Evolutionary conservation across 352 stramenopile species (phyloP), one percentile per base, ranked within the genome.

Genomic region (Elongisporangium anandrum): DNA sequence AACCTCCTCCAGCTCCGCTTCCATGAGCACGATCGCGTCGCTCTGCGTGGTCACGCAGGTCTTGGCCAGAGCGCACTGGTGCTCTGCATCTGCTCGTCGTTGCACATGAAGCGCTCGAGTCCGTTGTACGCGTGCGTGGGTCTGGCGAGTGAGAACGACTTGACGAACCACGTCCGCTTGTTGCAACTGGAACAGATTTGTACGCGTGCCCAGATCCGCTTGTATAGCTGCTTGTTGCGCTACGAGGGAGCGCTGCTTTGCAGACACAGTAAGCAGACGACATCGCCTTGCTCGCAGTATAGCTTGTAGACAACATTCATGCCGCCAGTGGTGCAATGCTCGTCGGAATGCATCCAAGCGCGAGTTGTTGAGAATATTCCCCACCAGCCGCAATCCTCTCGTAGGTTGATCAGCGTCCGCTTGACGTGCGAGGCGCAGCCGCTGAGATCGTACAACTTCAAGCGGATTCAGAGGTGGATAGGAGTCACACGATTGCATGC

Each of bases 21-120:
- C 64, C 63, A 88, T 64, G 1, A 75, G 39, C 10, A 60, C 52
- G 17, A 83, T 61, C 15, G 62, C 68, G n/a, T 70, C 63, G 50
- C 77, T 60, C 24, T 88, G 75, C 3, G 77, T 64, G 15, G 50
- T 19, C 13, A 83, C 71, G 52, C 75, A 86, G 6, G 62, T 54
- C 34, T 24, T 57, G 47, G 71, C 68, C 26, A 77, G 60, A 17
- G 73, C 71, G 8, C 62, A 68, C 50, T 73, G 65, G 17, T 69
- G 64, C 41, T 72, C 59, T 15, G 65, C 59, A 3, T 23, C 52
- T 10, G 50, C 45, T 10, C 64, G 34, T 48, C 65, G 60, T 49
- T 76, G 65, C 2, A 29, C 54, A 23, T 77, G 65, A 34, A 70
- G 54, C 21, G 67, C 56, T 34, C 65, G 71, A 20, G 58, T 63